phyloP scores from a whole-genome alignment of 2,329 filamentous ascomycete genomes.

The Alternaria panax region DNA sequence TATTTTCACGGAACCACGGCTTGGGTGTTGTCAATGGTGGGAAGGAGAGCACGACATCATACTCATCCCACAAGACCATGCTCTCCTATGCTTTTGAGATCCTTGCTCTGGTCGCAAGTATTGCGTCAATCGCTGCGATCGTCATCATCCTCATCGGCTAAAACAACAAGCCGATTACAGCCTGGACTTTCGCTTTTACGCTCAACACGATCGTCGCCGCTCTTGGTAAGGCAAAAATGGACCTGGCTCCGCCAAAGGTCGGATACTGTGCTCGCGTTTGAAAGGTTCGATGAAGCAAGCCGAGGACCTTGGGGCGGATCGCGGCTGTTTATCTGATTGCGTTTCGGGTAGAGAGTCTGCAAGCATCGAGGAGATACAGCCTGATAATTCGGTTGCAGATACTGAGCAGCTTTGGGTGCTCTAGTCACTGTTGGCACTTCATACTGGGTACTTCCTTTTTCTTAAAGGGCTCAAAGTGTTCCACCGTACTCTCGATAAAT shows the following conservation, averaged over 20 bases:
- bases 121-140: conserved; percentile 5
- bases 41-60: too few relatives aligned
- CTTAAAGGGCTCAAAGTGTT: too few relatives aligned
- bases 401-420: conserved; percentile 3
- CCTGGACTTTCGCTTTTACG: conserved; percentile 12
- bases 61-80: too few relatives aligned
- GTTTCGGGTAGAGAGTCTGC: conserved; percentile 3
- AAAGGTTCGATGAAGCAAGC: conserved; percentile 25
- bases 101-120: background rate
- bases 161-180: conserved; percentile 6
- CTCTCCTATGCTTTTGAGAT: conserved; percentile 8
- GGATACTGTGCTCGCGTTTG: conserved; percentile 8
- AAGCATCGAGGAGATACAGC: too few relatives aligned
- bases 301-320: conserved; percentile 20
- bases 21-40: too few relatives aligned
- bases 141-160: conserved; percentile 11
- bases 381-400: background rate
- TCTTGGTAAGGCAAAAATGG: conserved; percentile 22
- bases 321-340: conserved; percentile 17
- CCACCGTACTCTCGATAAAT: too few relatives aligned
- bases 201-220: conserved; percentile 19
- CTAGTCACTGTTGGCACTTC: background rate
- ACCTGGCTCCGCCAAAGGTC: conserved; percentile 13
- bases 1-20: too few relatives aligned
- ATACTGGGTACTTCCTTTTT: too few relatives aligned